phyloP scores from a whole-genome alignment of 2,329 filamentous ascomycete species.

The Teratosphaeria nubilosa region DNA sequence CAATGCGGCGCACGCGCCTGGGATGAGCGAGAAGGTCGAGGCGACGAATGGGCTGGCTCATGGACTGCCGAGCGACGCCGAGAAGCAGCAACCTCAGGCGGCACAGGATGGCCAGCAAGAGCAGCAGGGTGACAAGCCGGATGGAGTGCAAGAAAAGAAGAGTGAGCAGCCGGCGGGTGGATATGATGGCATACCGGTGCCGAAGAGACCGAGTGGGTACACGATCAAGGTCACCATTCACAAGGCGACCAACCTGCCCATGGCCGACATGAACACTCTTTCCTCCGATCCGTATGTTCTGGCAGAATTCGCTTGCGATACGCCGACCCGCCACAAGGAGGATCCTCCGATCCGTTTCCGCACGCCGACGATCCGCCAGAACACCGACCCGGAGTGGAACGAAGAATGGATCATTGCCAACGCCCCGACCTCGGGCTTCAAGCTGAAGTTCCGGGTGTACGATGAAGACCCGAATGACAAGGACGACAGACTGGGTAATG shows the following conservation, averaged over 20 bases:
- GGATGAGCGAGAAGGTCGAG: background rate
- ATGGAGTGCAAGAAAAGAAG: conserved; percentile 12
- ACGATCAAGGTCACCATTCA: conserved; percentile 80
- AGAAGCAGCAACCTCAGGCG: background rate
- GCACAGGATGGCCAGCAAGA: background rate
- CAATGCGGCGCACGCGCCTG: background rate
- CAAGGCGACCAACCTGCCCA: conserved; percentile 67
- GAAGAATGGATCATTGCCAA: conserved; percentile 83
- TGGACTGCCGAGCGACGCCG: background rate
- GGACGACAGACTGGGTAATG: conserved; percentile 81
- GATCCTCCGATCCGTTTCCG: conserved; percentile 66
- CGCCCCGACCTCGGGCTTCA: conserved; percentile 69
- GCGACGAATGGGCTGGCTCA: background rate
- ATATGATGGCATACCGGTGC: conserved; percentile 69
- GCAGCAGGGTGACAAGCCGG: too few relatives aligned
- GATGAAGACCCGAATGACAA: conserved; percentile 82
- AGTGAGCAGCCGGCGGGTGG: conserved; percentile 56
- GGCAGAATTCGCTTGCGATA: conserved; percentile 60
- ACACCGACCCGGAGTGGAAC: conserved; percentile 70
- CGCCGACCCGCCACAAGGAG: conserved; percentile 74
- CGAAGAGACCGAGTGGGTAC: conserved; percentile 60
- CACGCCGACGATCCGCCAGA: conserved; percentile 63
- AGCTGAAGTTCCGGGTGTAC: conserved; percentile 74
- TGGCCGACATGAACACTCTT: conserved; percentile 65
- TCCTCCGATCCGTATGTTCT: conserved; percentile 77